phyloP scores from a whole-genome alignment of 371 early-diverging fungal genomes.

The Sporodiniella umbellata region DNA sequence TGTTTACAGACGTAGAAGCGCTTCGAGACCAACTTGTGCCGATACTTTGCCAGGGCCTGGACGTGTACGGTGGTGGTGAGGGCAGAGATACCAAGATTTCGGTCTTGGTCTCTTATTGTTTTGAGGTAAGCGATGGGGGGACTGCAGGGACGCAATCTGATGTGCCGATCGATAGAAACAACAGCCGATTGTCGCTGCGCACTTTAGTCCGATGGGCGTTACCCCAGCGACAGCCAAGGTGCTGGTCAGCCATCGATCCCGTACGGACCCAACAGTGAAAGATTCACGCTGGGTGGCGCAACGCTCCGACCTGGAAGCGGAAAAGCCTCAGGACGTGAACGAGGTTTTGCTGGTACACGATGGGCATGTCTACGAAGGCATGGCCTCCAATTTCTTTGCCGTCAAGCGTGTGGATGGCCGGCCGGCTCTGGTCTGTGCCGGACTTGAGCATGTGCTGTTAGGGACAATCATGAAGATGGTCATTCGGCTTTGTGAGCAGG shows the following conservation, averaged over 20 bases:
- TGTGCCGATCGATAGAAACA: constrained; percentile 27
- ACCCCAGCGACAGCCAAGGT: constrained; percentile 38
- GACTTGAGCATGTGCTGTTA: constrained; percentile 51
- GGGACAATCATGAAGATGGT: constrained; percentile 62
- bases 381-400: constrained; percentile 63
- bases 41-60: constrained; percentile 40
- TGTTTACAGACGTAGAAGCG: constrained; percentile 24
- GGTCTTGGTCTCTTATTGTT: constrained; percentile 36
- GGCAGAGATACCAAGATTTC: constrained; percentile 39
- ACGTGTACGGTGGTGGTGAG: constrained; percentile 36
- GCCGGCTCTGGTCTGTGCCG: constrained; percentile 48
- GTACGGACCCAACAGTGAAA: constrained; percentile 51
- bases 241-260: constrained; percentile 40
- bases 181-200: constrained; percentile 42
- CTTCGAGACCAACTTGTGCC: constrained; percentile 39
- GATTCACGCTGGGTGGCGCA: constrained; percentile 67
- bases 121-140: constrained; percentile 39
- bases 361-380: constrained; percentile 58
- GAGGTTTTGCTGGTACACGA: constrained; percentile 55
- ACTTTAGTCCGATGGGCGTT: constrained; percentile 28
- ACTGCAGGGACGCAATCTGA: no score
- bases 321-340: constrained; percentile 41
- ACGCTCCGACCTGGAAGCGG: constrained; percentile 32
- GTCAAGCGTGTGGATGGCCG: constrained; percentile 21
- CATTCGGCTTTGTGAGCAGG: constrained; percentile 42